A percentile compares a stretch with the other conserved stretches of the same genome.
These are phyloP conservation scores for Esteya vermicola DNA, from an alignment of 2,329 filamentous ascomycete species.

Conservation along the genomic window DNA sequence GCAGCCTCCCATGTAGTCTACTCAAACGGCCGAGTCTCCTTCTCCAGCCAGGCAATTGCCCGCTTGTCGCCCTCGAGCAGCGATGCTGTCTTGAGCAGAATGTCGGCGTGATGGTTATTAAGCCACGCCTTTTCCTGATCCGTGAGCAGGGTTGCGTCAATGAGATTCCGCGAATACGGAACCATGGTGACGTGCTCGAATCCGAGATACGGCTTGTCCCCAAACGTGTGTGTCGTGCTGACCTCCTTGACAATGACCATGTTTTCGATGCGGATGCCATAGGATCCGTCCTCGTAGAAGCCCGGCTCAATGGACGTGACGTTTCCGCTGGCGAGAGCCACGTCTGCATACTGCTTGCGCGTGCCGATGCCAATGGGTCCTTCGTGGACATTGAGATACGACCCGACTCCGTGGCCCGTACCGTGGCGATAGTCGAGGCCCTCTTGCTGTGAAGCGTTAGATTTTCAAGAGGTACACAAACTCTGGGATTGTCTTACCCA, in stretches of 20 bases:
- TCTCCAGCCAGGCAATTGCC: constrained; percentile 67
- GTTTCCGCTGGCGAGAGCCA: constrained; percentile 79
- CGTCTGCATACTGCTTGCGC: constrained; percentile 79
- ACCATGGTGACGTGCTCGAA: constrained; percentile 98
- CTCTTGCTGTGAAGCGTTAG: constrained; percentile 33
- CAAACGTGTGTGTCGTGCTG: constrained; percentile 77
- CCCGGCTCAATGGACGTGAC: constrained; percentile 94
- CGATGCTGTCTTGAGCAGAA: constrained; percentile 65
- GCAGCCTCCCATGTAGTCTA: constrained; percentile 18
- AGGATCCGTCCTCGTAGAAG: constrained; percentile 91
- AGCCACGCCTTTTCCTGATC: constrained; percentile 69
- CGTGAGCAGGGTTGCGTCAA: constrained; percentile 60
- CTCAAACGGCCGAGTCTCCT: constrained; percentile 61
- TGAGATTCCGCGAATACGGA: constrained; percentile 80
- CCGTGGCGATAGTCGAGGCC: constrained; percentile 93
- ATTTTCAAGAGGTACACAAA: not conserved
- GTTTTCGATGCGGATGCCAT: constrained; percentile 94
- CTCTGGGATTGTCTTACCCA: constrained; percentile 44
- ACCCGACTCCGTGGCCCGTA: constrained; percentile 90
- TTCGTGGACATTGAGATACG: constrained; percentile 92
- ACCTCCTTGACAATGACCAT: constrained; percentile 81
- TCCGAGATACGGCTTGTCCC: constrained; percentile 84
- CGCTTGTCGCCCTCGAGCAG: constrained; percentile 62
- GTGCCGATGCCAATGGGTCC: constrained; percentile 94
- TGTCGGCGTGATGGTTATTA: constrained; percentile 70